Conservation (phyloP, 2,329 filamentous ascomycete species). For the Phaeophleospora eucalypticola region DNA sequence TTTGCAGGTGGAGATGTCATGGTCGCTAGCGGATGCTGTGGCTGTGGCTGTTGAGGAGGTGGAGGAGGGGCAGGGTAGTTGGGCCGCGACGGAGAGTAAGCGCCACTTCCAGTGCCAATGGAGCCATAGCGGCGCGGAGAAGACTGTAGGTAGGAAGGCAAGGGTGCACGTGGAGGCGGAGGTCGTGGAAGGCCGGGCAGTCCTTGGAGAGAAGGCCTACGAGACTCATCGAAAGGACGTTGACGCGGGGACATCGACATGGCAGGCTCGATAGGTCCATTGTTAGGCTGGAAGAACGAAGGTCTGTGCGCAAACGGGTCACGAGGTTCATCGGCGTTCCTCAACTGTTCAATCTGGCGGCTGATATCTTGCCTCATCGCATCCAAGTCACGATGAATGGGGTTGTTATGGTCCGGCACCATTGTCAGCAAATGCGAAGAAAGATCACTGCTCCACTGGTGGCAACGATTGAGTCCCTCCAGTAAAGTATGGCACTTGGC, state of each 20-base stretch:
- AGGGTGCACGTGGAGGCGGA: slow-evolving; percentile 69
- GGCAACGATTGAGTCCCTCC: slow-evolving; percentile 71
- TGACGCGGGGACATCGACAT: slow-evolving; percentile 80
- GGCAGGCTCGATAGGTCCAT: slow-evolving; percentile 22
- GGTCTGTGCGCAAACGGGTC: slow-evolving; percentile 49
- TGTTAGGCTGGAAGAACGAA: slow-evolving; percentile 38
- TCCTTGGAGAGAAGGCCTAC: slow-evolving; percentile 64
- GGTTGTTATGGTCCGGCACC: slow-evolving; percentile 69
- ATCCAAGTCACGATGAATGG: slow-evolving; percentile 68
- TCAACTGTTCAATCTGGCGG: slow-evolving; percentile 57
- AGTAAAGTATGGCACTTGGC: slow-evolving; percentile 76
- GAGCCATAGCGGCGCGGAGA: slow-evolving; percentile 83
- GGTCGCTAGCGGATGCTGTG: slow-evolving; percentile 58
- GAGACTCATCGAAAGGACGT: slow-evolving; percentile 76
- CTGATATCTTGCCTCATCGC: slow-evolving; percentile 61
- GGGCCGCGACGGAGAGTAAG: slow-evolving; percentile 68
- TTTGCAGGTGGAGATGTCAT: slow-evolving; percentile 59
- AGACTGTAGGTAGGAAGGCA: slow-evolving; percentile 76
- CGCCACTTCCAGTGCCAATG: slow-evolving; percentile 60
- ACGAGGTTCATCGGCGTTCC: slow-evolving; percentile 56
- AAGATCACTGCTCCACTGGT: slow-evolving; percentile 81
- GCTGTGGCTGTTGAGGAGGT: slow-evolving; percentile 52
- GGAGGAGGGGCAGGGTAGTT: slow-evolving; percentile 55
- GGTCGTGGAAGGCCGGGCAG: slow-evolving; percentile 47
- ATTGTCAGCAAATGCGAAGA: slow-evolving; percentile 70